phyloP scores from a whole-genome alignment of 2,329 filamentous ascomycete genomes.

The Colletotrichum sidae region DNA sequence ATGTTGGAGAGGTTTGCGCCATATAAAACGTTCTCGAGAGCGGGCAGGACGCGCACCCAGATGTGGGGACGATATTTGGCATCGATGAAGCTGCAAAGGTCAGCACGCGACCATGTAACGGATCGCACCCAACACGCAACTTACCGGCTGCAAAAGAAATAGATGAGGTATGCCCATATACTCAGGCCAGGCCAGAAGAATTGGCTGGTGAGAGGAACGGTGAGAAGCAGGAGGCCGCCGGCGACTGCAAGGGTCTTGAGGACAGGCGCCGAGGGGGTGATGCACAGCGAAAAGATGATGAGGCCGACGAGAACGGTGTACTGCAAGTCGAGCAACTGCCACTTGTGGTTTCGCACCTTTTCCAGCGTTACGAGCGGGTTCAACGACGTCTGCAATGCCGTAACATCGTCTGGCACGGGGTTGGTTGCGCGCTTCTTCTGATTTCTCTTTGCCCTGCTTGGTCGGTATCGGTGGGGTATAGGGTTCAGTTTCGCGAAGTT shows the following conservation, averaged over 20 bases:
- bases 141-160: slow-evolving; percentile 94
- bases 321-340: slow-evolving; percentile 86
- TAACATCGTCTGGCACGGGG: slow-evolving; percentile 68
- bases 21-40: slow-evolving; percentile 95
- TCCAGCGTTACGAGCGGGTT: slow-evolving; percentile 82
- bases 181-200: slow-evolving; percentile 91
- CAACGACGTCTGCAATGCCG: slow-evolving; percentile 83
- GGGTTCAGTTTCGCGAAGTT: slow-evolving; percentile 57
- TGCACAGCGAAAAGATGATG: slow-evolving; percentile 83
- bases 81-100: slow-evolving; percentile 79
- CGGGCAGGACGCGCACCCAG: slow-evolving; percentile 94
- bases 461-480: slow-evolving; percentile 53
- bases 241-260: slow-evolving; percentile 80
- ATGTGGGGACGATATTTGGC: slow-evolving; percentile 90
- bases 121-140: slow-evolving; percentile 48
- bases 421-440: slow-evolving; percentile 52
- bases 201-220: slow-evolving; percentile 87
- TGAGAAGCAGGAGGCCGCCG: slow-evolving; percentile 74
- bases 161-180: slow-evolving; percentile 86
- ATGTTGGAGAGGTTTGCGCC: slow-evolving; percentile 97
- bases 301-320: slow-evolving; percentile 81
- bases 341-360: slow-evolving; percentile 80
- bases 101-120: not conserved
- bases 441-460: slow-evolving; percentile 51
- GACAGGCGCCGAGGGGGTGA: slow-evolving; percentile 84